A percentile compares a stretch with the other conserved stretches of the same genome.
Evolutionary conservation across 2,329 filamentous ascomycete species (phyloP).

Genomic region (Aspergillus pseudoglaucus): DNA sequence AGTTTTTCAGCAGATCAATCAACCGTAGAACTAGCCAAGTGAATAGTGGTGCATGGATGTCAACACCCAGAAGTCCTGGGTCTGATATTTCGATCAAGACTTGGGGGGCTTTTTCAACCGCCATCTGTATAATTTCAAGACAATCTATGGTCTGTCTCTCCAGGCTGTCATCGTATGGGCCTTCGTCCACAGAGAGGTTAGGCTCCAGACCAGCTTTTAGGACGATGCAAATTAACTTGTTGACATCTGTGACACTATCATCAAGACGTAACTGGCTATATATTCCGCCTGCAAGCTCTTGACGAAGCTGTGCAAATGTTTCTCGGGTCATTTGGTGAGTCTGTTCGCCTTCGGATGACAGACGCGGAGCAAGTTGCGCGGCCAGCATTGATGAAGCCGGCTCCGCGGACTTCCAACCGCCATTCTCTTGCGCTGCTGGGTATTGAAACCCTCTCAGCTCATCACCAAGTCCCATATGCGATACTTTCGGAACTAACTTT

Average conservation of each 20-base stretch:
- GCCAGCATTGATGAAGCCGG: conserved; percentile 70
- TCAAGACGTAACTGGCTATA: conserved; percentile 45
- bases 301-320: conserved; percentile 69
- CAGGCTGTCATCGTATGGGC: conserved; percentile 45
- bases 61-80: conserved; percentile 50
- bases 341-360: conserved; percentile 58
- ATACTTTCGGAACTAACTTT: neutral
- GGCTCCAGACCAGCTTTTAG: conserved; percentile 68
- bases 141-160: conserved; percentile 53
- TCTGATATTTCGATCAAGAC: conserved; percentile 61
- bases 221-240: conserved; percentile 79
- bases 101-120: conserved; percentile 64
- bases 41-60: conserved; percentile 44
- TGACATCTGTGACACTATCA: conserved; percentile 68
- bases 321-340: conserved; percentile 61
- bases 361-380: conserved; percentile 77
- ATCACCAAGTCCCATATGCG: conserved; percentile 20
- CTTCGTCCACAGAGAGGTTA: conserved; percentile 49
- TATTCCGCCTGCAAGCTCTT: conserved; percentile 51
- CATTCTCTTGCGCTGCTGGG: conserved; percentile 11
- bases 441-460: conserved; percentile 11
- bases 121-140: conserved; percentile 68
- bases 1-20: conserved; percentile 41
- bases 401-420: conserved; percentile 19
- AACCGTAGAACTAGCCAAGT: conserved; percentile 51